Base-by-base conservation (phyloP, 768 basidiomycete genomes). In the Cystobasidiopsis lactophilus region DNA sequence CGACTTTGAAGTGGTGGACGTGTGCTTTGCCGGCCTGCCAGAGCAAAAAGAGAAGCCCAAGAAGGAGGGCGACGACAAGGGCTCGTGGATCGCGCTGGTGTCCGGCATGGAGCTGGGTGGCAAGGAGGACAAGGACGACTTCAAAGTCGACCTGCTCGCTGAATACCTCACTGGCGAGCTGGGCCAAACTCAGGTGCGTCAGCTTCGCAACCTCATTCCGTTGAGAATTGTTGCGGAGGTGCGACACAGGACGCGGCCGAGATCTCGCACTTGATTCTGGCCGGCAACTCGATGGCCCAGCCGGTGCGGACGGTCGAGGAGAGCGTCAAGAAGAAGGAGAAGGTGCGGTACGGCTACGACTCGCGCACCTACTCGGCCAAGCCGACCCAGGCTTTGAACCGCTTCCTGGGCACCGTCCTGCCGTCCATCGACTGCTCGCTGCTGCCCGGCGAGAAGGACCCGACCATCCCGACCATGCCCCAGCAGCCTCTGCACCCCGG, bases 401-500 rank as follows among this genome's bases (percentile, higher is more conserved):
- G 74, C 1, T 72, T 80, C 57, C 71, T 96, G 39, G 67, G 74
- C 33, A 85, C 93, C 59, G 72, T 95, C 45, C 75, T 77, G 5
- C 74, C 76, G 13, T 73, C 77, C 18, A 71, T 98, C 58, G 83
- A 89, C 1, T 73, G 95, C 31, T 85, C 89, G 62, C 70, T 98
- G 27, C 71, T 96, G 39, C 85, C 89, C 2, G 93, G 93, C 7
- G 76, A 77, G 50, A 72, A 74, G 33, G 93, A 98, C 66, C 93
- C 91, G 2, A 75, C 85, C 14, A 85, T 84, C 0, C 74, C 75
- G 0, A 85, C 89, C 37, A 69, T 98, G 58, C 93, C 93, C 2
- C 93, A 98, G 65, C 93, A 93, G 62, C 74, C 85, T 0, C 74
- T 96, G 59, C 93, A 93, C 45, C 76, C 79, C 30, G 81, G 85